A percentile compares a stretch with the other conserved stretches of the same genome.
Conservation (phyloP, 1,284 basidiomycete genomes). For the Ceratobasidium sp. region DNA sequence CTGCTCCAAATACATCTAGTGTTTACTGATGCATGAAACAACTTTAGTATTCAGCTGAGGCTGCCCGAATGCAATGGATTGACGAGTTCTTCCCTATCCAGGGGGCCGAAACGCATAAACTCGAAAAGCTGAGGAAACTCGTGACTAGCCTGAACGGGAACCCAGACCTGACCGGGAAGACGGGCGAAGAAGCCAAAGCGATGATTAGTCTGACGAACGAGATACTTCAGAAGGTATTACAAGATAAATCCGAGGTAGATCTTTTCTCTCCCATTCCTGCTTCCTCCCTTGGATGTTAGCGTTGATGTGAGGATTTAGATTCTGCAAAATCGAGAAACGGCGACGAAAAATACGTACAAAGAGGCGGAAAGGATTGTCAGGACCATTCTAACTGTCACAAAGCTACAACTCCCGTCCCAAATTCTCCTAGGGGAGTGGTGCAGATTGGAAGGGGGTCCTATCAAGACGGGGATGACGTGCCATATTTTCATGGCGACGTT, state of each 20-base stretch:
- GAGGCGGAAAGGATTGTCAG: constrained; percentile 25
- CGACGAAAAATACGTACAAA: not conserved
- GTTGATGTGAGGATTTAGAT: not conserved
- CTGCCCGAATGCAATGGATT: constrained; percentile 38
- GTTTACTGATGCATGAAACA: too few species aligned
- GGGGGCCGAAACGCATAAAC: not conserved
- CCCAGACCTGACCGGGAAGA: not conserved
- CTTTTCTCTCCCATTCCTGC: too few species aligned
- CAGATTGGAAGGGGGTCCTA: constrained; percentile 21
- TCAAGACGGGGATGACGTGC: constrained; percentile 25
- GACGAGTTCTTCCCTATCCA: constrained; percentile 38
- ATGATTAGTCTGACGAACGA: too few species aligned
- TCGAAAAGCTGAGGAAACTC: not conserved
- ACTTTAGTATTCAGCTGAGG: constrained; percentile 23
- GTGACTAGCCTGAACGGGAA: too few species aligned
- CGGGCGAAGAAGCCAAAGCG: not conserved
- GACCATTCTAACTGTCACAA: constrained; percentile 33
- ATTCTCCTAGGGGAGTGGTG: constrained; percentile 29
- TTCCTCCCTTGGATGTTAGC: not conserved
- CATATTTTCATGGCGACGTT: constrained; percentile 30
- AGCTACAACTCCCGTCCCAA: constrained; percentile 21
- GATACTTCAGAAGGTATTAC: not conserved
- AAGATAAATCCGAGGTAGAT: not conserved
- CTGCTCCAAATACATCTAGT: too few species aligned
- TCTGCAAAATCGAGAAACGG: not conserved